Conservation (phyloP, 768 basidiomycete species). For the Boletus pseudopeckii region DNA sequence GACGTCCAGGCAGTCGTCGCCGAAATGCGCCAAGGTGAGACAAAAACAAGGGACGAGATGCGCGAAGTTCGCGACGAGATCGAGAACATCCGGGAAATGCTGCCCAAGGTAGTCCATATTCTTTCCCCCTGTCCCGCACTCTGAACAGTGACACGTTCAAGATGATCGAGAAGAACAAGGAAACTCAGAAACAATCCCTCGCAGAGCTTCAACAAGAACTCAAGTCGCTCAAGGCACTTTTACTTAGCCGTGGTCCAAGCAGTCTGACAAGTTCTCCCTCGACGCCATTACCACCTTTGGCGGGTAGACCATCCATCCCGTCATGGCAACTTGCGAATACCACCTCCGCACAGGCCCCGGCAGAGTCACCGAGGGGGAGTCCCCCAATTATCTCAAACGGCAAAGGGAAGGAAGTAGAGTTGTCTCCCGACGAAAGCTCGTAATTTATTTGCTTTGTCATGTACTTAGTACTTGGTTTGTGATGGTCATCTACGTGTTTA, state of each 20-base stretch:
- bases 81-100: constrained; percentile 83
- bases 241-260: constrained; percentile 68
- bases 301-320: constrained; percentile 74
- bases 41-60: constrained; percentile 81
- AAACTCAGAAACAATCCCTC: constrained; percentile 77
- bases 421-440: constrained; percentile 11
- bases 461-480: constrained; percentile 4
- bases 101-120: constrained; percentile 71
- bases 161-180: constrained; percentile 95
- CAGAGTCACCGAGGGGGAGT: constrained; percentile 11
- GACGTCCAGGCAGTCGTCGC: constrained; percentile 70
- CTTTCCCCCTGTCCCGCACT: not conserved
- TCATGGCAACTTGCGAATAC: constrained; percentile 79
- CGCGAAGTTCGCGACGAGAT: constrained; percentile 90
- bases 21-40: constrained; percentile 77
- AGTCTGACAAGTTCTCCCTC: constrained; percentile 45
- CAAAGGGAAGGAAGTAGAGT: constrained; percentile 59
- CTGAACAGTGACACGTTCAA: constrained; percentile 29
- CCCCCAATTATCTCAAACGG: constrained; percentile 34
- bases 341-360: constrained; percentile 18
- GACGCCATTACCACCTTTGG: constrained; percentile 46
- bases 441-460: constrained; percentile 12
- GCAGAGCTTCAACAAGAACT: constrained; percentile 90
- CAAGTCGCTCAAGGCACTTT: constrained; percentile 87
- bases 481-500: not conserved